These are phyloP conservation scores for Coleophoma crateriformis DNA, from an alignment of 2,329 filamentous ascomycete genomes.

Conservation along the genomic window DNA sequence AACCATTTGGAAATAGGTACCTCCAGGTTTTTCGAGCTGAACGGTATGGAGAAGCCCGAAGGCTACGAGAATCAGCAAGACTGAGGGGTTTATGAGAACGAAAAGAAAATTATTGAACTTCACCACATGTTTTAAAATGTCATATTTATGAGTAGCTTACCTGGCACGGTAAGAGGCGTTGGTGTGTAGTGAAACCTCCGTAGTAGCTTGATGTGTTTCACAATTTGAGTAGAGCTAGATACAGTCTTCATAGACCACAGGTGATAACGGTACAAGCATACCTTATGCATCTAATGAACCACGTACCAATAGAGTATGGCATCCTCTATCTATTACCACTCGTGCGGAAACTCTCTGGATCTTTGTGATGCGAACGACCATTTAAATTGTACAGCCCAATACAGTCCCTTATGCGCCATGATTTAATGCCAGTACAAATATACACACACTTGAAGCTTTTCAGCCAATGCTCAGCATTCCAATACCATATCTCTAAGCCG, in stretches of 20 bases:
- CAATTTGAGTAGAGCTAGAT: slow-evolving; percentile 1
- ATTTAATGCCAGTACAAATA: background rate
- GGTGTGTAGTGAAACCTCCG: background rate
- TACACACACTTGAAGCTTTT: background rate
- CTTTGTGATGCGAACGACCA: too few species aligned
- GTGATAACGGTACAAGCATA: too few species aligned
- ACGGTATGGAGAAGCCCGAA: slow-evolving; percentile 73
- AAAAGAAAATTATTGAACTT: background rate
- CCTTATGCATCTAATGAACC: too few species aligned
- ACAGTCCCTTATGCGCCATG: too few species aligned
- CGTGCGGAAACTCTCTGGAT: too few species aligned
- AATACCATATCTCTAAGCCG: slow-evolving; percentile 7
- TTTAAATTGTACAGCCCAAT: too few species aligned
- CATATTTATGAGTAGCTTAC: slow-evolving; percentile 6
- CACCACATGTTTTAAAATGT: background rate
- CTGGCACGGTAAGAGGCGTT: slow-evolving; percentile 11
- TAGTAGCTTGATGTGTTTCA: background rate
- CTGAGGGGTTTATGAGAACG: slow-evolving; percentile 23
- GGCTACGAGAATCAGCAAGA: slow-evolving; percentile 72
- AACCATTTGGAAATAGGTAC: slow-evolving; percentile 55
- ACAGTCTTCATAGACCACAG: background rate
- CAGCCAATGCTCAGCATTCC: background rate
- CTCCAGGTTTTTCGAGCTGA: slow-evolving; percentile 78
- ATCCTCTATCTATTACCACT: too few species aligned
- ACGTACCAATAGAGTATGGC: too few species aligned